Evolutionary conservation across 2,329 filamentous ascomycete species (phyloP), one percentile per base, ranked within the genome.

Genomic region (Venturia oleaginea): DNA sequence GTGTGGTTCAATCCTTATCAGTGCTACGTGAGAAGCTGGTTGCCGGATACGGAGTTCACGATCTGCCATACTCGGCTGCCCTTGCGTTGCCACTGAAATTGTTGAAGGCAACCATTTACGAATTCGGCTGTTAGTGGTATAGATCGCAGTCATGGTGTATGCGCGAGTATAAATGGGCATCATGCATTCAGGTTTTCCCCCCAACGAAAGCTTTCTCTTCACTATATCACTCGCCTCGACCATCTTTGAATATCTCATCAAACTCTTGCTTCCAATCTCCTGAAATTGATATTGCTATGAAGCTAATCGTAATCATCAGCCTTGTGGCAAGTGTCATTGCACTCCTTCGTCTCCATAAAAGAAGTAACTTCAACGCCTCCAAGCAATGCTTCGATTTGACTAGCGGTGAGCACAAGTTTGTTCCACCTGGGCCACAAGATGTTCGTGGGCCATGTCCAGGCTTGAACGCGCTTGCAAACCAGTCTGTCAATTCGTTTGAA

Each of bases 381-480:
- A 32, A 40, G 59, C 59, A 60, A 32, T 40, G 40, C 37, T 40
- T 60, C 59, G 34, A 60, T 43, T 8, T 60, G 27, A 60, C 59
- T n/a, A 34, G 30, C 17, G 59, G 62, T 22, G 8, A 34, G 15
- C 43, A 63, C 38, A 38, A 32, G 17, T 63, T 63, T 57, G 15
- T 55, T 15, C 62, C 62, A 2, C 62, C 62, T 42, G 30, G 22
- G 19, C 60, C 30, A 32, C 51, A 32, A 19, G 60, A 46, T 19
- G 11, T 62, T 27, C 38, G 40, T 34, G 59, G 59, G 11, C 43
- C 38, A 37, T 62, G 60, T 27, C 60, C 60, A 17, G 60, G 60
- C 60, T 27, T 62, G 38, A 62, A 62, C 22, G 60, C 60, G 7
- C 32, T 62, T 6, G 60, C 60, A 27, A 62, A 62, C 17, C 60